A percentile compares a stretch with the other conserved stretches of the same genome.
phyloP scores from a whole-genome alignment of 2,329 filamentous ascomycete species.

The Sphaceloma murrayae region DNA sequence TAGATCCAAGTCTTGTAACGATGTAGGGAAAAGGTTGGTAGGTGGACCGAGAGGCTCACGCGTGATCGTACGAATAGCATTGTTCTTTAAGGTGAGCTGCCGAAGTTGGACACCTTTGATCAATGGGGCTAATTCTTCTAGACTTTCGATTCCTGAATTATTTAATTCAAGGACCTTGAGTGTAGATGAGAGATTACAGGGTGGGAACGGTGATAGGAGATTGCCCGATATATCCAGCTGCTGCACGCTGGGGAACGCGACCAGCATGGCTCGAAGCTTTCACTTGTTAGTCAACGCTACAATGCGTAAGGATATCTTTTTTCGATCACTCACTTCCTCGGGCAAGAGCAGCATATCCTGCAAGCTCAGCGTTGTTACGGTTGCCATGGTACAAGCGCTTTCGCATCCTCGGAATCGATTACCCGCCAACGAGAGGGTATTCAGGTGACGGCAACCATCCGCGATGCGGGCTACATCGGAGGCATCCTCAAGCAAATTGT shows the following conservation, averaged over 20 bases:
- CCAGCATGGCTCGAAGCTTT: constrained; percentile 29
- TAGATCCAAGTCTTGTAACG: constrained; percentile 35
- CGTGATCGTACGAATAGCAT: constrained; percentile 46
- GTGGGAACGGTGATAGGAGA: too few relatives aligned
- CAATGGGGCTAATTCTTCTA: constrained; percentile 38
- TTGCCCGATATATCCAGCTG: too few relatives aligned
- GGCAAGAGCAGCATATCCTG: constrained; percentile 39
- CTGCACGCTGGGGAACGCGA: constrained; percentile 41
- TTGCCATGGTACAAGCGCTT: background rate
- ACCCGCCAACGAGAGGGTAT: constrained; percentile 31
- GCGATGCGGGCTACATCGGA: constrained; percentile 62
- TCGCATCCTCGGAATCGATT: constrained; percentile 51
- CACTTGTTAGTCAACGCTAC: background rate
- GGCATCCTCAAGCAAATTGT: constrained; percentile 67
- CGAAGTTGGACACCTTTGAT: constrained; percentile 37
- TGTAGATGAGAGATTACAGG: too few relatives aligned
- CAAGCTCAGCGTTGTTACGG: constrained; percentile 38
- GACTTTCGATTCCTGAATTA: constrained; percentile 56
- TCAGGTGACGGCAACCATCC: constrained; percentile 45
- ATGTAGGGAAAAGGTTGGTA: constrained; percentile 23
- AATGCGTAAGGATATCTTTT: background rate
- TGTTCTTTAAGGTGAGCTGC: constrained; percentile 59
- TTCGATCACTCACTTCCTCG: constrained; percentile 28
- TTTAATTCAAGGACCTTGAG: constrained; percentile 53
- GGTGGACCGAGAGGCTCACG: background rate